phyloP scores from a whole-genome alignment of 225 moss, liverwort and hornwort genomes.

The Sphagnum contortum region DNA sequence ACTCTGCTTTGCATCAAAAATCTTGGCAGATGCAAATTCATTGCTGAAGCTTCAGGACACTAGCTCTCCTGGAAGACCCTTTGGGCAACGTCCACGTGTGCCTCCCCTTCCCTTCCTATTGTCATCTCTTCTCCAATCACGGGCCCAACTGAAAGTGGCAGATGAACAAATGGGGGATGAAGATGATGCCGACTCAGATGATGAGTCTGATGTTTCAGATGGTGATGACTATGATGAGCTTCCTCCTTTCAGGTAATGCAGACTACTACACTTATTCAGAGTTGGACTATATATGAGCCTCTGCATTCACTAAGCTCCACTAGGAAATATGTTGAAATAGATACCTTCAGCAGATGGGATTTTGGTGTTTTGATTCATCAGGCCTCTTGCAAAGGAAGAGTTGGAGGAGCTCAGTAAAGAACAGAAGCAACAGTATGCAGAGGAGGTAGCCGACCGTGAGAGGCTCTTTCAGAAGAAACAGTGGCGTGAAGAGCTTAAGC shows the following conservation, averaged over 20 bases:
- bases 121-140: constrained; percentile 49
- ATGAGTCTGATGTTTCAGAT: constrained; percentile 37
- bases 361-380: constrained; percentile 12
- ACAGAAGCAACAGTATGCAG: constrained; percentile 39
- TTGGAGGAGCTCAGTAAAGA: constrained; percentile 46
- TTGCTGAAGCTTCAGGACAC: constrained; percentile 45
- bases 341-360: no score
- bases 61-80: constrained; percentile 32
- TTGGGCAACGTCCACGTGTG: constrained; percentile 43
- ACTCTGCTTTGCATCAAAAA: constrained; percentile 51
- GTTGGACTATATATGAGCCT: background rate
- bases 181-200: constrained; percentile 40
- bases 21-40: constrained; percentile 40
- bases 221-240: constrained; percentile 51
- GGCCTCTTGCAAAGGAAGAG: constrained; percentile 42
- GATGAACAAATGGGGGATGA: constrained; percentile 40
- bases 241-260: constrained; percentile 32
- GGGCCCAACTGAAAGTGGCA: constrained; percentile 39
- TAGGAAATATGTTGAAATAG: no score
- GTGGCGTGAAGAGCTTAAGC: constrained; percentile 36
- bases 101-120: constrained; percentile 47
- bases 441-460: constrained; percentile 47
- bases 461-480: constrained; percentile 52
- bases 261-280: background rate
- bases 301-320: no score